phyloP scores from a whole-genome alignment of 176 grass and related monocot genomes.

The Pharus latifolius region DNA sequence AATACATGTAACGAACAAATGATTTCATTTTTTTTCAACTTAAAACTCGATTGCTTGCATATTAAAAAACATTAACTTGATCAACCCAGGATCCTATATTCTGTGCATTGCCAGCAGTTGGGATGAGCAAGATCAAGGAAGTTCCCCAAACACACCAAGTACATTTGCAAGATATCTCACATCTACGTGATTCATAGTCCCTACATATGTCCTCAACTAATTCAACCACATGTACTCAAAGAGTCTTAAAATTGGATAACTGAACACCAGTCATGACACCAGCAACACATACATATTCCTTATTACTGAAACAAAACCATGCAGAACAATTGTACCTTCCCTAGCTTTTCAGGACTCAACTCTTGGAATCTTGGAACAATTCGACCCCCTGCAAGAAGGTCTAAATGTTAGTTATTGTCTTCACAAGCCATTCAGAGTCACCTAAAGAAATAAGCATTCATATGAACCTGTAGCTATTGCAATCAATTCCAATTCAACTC shows the following conservation, averaged over 20 bases:
- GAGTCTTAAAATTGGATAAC: not conserved
- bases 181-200: not conserved
- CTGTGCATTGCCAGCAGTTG: too few species aligned
- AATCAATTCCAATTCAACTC: slow-evolving; percentile 96
- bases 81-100: too few species aligned
- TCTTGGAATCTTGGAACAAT: slow-evolving; percentile 98
- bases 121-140: too few species aligned
- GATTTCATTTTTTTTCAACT: too few species aligned
- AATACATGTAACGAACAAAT: too few species aligned
- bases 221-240: not conserved
- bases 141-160: too few species aligned
- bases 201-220: not conserved
- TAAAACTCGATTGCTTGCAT: too few species aligned
- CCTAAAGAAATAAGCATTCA: not conserved
- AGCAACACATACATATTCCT: not conserved
- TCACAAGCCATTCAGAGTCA: not conserved
- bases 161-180: too few species aligned
- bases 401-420: not conserved
- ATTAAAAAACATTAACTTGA: too few species aligned
- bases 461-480: slow-evolving; percentile 85
- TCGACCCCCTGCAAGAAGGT: slow-evolving; percentile 56
- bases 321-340: slow-evolving; percentile 52
- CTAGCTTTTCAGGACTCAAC: slow-evolving; percentile 73
- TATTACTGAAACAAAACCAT: not conserved
- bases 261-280: not conserved